Base-by-base conservation (phyloP, 331 rosid species). In the Stylosanthes scabra region DNA sequence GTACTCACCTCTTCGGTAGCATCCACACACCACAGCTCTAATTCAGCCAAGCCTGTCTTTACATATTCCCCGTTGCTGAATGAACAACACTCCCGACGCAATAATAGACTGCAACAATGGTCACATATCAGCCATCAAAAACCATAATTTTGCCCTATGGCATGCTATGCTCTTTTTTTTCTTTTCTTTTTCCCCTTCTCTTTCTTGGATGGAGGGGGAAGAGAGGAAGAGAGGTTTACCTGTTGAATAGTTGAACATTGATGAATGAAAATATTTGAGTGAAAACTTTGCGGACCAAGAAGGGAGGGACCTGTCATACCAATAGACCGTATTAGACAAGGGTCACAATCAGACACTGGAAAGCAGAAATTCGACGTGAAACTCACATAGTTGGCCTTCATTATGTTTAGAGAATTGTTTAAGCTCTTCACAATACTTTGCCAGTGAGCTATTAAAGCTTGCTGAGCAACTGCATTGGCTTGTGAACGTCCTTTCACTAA, bases 81-180 rank as follows among this genome's bases (percentile, higher is more conserved):
- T 7, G 98, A 93, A 85, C 98, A 93, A 74, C 98, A 93, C 91
- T 93, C 98, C 0, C 97, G 98, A 67, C 97, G 89, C 94, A 93
- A 83, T 79, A 93, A 87, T 82, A 93, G 97, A 82, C 98, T 93
- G 88, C 88, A 84, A 63, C 60, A 71, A 68, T 47, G 2, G 68
- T 51, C 72, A 41, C 72, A 41, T 60, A 75, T 58, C 5, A 69
- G 85, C 55, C 14, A 52, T 61, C 0, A 66, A 62, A 44, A 59
- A 9, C 28, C 27, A 14, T 28, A 47, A 16, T 55, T 57, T 62
- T 56, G 28, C 42, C 59, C 70, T 14, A 60, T 45, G 16, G 34
- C 59, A 69, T 8, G 52, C 14, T 63, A 14, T 11, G 75, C 59
- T 34, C 39, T 34, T 34, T 34, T 34, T 34, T 34, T 34, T 6